Base-by-base conservation (phyloP, 75 land plant genomes). In the Cupressus sempervirens region DNA sequence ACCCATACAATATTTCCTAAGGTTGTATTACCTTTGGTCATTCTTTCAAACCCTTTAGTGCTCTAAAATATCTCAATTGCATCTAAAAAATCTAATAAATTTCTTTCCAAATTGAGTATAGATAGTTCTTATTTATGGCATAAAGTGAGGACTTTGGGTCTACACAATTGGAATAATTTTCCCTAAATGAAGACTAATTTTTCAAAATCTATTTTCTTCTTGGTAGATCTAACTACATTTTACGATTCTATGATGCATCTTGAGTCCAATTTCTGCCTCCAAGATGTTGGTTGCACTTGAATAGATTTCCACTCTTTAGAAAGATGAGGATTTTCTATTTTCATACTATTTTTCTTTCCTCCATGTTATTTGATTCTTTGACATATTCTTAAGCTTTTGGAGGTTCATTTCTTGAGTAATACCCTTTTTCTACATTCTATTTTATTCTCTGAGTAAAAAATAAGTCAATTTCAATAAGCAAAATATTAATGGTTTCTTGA, bases 311-410 rank as follows among this genome's bases (percentile, higher is more conserved):
- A 26, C 45, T 79, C 48, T 79, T 26, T 4, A 32, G 8, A 79
- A 79, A 45, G 81, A 79, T 13, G 29, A 45, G 20, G 15, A 79
- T 26, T 50, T n/a, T 5, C 45, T 50, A 23, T 79, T 79, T 26
- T 79, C 81, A 79, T 45, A 79, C 32, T n/a, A 15, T 45, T 13
- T 50, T 45, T 32, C 50, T 40, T 45, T 79, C 50, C 16, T 41
- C 81, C 52, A 79, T 45, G 81, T 79, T n/a, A 79, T 79, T n/a
- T 79, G 26, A 50, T 45, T 79, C 15, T 50, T 79, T 79, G 52
- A 79, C 81, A 36, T 29, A 20, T 77, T 43, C 81, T 79, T 79
- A 12, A 79, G 30, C 81, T 45, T 79, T 79, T 43, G 46, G 30
- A 45, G 30, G 81, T 45, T 79, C 34, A 45, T n/a, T 43, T 79